Percentiles rank a stretch among this genome's conserved stretches.
phyloP scores from a whole-genome alignment of 305 asterid species.

The Ilex paraguariensis region DNA sequence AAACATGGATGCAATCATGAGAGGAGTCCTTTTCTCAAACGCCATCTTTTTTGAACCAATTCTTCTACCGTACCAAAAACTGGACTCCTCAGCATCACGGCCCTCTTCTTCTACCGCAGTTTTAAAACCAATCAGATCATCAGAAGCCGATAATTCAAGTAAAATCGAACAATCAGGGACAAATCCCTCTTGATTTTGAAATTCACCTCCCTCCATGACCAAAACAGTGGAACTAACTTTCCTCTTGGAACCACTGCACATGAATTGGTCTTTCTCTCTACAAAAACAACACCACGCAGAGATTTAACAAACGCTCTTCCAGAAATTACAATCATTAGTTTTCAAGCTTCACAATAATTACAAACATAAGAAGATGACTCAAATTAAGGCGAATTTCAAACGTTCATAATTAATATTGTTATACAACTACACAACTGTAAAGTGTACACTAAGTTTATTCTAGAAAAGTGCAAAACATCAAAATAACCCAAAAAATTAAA shows the following conservation, averaged over 20 bases:
- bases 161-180: constrained; percentile 17
- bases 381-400: no score
- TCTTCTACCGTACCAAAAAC: constrained; percentile 35
- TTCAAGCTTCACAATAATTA: neutral
- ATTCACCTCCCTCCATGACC: constrained; percentile 13
- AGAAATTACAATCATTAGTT: neutral
- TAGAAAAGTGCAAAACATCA: no score
- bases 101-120: constrained; percentile 34
- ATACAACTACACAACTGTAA: no score
- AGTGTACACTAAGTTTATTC: no score
- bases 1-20: constrained; percentile 37
- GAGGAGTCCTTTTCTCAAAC: constrained; percentile 34
- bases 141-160: constrained; percentile 37
- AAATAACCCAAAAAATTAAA: no score
- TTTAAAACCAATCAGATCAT: constrained; percentile 27
- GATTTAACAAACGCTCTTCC: constrained; percentile 8
- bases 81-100: constrained; percentile 18
- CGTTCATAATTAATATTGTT: no score
- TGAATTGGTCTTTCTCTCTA: constrained; percentile 11
- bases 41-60: constrained; percentile 34
- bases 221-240: constrained; percentile 15
- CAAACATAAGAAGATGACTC: neutral
- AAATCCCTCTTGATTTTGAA: constrained; percentile 9
- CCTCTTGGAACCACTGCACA: constrained; percentile 24
- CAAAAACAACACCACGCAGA: neutral